These are phyloP conservation scores for Acer yangbiense DNA, from an alignment of 345 rosid species.

Conservation along the genomic window DNA sequence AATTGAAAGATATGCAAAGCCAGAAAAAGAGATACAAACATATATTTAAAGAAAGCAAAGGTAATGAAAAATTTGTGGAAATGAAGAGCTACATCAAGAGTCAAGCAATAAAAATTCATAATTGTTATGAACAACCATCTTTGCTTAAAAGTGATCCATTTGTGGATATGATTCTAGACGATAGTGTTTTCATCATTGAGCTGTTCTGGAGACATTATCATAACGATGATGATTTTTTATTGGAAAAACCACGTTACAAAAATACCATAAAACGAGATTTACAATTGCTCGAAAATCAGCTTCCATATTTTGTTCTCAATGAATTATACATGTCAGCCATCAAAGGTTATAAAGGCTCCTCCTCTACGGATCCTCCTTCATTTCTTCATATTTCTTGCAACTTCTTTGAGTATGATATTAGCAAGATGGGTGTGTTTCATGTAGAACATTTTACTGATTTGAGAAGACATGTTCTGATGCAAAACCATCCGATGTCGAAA, in stretches of 20 bases:
- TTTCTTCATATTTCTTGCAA: too few species aligned
- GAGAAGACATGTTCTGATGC: too few species aligned
- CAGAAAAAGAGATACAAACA: background rate
- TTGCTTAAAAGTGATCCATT: too few species aligned
- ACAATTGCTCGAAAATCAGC: constrained; percentile 12
- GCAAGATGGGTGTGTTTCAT: too few species aligned
- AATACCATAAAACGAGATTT: background rate
- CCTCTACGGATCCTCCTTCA: too few species aligned
- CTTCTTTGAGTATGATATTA: too few species aligned
- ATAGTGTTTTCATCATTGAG: background rate
- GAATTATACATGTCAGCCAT: too few species aligned
- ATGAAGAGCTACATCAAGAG: background rate
- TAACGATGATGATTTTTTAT: too few species aligned
- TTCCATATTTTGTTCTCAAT: constrained; percentile 25
- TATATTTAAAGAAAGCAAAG: background rate
- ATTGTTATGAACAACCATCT: background rate
- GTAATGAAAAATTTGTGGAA: background rate
- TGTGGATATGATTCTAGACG: background rate
- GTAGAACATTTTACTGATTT: too few species aligned
- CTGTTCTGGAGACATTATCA: background rate
- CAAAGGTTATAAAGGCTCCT: too few species aligned
- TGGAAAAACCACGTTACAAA: too few species aligned
- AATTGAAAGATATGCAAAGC: background rate
- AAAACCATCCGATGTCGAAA: too few species aligned
- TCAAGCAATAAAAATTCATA: background rate